Base-by-base conservation (phyloP, 1,139 yeast genomes). In the Hyphopichia wangnamkhiaoensis region DNA sequence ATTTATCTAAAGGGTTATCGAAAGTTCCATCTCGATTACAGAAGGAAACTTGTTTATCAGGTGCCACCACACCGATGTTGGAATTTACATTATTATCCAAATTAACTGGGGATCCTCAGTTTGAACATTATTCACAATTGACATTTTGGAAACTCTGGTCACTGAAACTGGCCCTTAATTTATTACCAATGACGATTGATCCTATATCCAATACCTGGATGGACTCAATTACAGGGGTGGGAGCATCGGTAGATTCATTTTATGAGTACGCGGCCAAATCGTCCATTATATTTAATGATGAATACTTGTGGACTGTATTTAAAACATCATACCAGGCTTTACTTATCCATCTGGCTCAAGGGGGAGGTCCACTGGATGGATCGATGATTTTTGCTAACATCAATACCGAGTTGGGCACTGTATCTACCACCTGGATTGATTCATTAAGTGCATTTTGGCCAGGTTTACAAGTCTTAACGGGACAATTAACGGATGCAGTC, bases 161-260 rank as follows among this genome's bases (percentile, higher is more conserved):
- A 3, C 67, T 81, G 7, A 68, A 91, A 43, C 78, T 87, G 48
- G 54, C 61, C 1, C 56, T 86, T 10, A 80, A 86, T 49, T 65
- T 91, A 20, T 57, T 91, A 8, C 95, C 96, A 1, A 85, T 86
- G 88, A 75, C 93, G 0, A 65, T 90, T 8, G 83, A 84, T 47
- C 85, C 93, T 0, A 50, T 68, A 1, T 62, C 76, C 0, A 79
- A 78, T 24, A 55, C 59, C 26, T 82, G 90, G 81, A 65, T 69
- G 30, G 84, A 84, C 40, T 60, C 76, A 0, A 64, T 82, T 31
- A 78, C 93, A 0, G 96, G 97, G 0, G 74, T 87, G 8, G 98
- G 98, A 1, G 97, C 98, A 0, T 85, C 95, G 2, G 79, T 88
- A n/a, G 98, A 91, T 61, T 89, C 96, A 0, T 88, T 87, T 53